phyloP scores from a whole-genome alignment of 306 rosid genomes.

The Gynostemma pentaphyllum region DNA sequence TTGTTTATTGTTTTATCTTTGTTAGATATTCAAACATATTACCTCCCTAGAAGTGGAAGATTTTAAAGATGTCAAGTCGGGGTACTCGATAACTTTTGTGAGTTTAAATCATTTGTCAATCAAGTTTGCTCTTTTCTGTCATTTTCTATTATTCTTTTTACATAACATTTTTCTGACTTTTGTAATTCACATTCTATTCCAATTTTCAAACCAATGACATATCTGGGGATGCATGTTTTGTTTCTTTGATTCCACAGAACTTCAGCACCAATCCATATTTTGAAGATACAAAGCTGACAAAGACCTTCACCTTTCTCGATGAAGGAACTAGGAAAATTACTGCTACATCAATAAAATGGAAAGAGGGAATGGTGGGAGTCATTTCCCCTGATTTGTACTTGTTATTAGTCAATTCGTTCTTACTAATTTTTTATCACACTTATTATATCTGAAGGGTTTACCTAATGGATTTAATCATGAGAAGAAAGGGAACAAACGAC shows the following conservation, averaged over 20 bases:
- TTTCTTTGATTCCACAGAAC: slow-evolving; percentile 36
- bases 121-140: slow-evolving; percentile 5
- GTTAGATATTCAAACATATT: slow-evolving; percentile 76
- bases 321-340: slow-evolving; percentile 73
- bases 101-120: slow-evolving; percentile 22
- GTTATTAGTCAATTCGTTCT: background rate
- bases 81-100: slow-evolving; percentile 69
- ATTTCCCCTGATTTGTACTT: background rate
- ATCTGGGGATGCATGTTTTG: background rate
- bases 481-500: slow-evolving; percentile 84
- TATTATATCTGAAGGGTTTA: slow-evolving; percentile 35
- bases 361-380: slow-evolving; percentile 71
- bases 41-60: slow-evolving; percentile 86
- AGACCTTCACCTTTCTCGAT: slow-evolving; percentile 75
- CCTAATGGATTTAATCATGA: slow-evolving; percentile 66
- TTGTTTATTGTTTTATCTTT: slow-evolving; percentile 4
- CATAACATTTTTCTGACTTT: background rate
- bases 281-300: slow-evolving; percentile 68
- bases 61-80: slow-evolving; percentile 75
- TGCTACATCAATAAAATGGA: slow-evolving; percentile 87
- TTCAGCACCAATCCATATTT: slow-evolving; percentile 80
- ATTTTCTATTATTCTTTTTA: background rate
- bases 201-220: background rate
- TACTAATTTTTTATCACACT: slow-evolving; percentile 5
- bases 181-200: background rate